Conservation (phyloP, 2,329 filamentous ascomycete species). For the Knufia petricola region DNA sequence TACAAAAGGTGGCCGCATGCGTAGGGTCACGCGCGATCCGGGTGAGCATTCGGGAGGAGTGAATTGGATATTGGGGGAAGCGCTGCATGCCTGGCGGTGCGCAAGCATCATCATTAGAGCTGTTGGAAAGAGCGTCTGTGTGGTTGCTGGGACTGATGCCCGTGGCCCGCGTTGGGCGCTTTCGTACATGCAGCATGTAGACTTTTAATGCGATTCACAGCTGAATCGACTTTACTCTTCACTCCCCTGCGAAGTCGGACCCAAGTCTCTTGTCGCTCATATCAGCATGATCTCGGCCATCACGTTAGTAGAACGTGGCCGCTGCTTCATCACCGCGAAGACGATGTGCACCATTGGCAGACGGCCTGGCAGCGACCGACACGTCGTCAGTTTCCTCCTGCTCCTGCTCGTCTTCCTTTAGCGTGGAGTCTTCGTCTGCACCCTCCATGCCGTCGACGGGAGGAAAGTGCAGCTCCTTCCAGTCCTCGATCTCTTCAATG, state of each 20-base stretch:
- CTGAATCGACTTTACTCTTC: background rate
- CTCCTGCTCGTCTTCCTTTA: slow-evolving; percentile 13
- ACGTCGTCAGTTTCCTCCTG: slow-evolving; percentile 10
- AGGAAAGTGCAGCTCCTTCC: slow-evolving; percentile 73
- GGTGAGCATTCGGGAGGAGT: background rate
- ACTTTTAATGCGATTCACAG: slow-evolving; percentile 2
- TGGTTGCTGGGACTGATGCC: background rate
- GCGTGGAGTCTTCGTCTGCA: slow-evolving; percentile 11
- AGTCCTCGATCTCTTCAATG: slow-evolving; percentile 90
- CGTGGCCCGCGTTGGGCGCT: background rate
- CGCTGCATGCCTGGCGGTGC: background rate
- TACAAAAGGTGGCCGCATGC: background rate
- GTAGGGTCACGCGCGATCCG: background rate
- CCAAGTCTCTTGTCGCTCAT: too few species aligned
- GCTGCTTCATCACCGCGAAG: background rate
- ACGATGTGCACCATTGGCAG: background rate
- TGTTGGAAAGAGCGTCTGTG: slow-evolving; percentile 2
- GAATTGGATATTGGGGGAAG: background rate
- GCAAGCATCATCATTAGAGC: background rate
- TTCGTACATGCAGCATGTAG: background rate
- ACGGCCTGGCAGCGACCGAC: background rate
- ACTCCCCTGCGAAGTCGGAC: background rate
- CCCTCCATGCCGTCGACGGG: slow-evolving; percentile 26
- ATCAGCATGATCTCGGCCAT: too few species aligned
- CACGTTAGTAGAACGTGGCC: background rate